Evolutionary conservation across 345 rosid species (phyloP), one percentile per base, ranked within the genome.

Genomic region (Theobroma cacao): DNA sequence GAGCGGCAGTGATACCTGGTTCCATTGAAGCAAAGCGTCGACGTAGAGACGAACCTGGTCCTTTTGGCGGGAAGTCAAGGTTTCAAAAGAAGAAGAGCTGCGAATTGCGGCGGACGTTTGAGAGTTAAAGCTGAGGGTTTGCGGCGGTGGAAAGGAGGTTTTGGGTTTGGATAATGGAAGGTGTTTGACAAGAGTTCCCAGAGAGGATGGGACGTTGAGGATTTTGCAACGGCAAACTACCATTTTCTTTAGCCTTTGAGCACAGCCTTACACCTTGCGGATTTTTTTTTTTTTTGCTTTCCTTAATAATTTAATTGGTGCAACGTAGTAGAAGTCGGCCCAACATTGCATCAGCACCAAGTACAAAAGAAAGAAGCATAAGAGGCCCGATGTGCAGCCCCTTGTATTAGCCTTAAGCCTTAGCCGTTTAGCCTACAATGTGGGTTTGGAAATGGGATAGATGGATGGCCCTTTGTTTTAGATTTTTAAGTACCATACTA

Each of bases 1-100:
- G n/a, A n/a, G n/a, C n/a, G n/a, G 0, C 17, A 74, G 72, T 20
- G 40, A 2, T 62, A 94, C 95, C 97, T 90, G 91, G 87, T 95
- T 95, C 98, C 95, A 95, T 7, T 90, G 88, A 20, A 91, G 95
- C 71, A 93, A 93, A 11, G 92, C 74, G 38, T 90, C 91, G 14
- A 95, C 89, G 64, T 90, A 95, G 52, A 85, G 86, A 78, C 45
- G 91, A 74, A 95, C 85, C 86, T 91, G 97, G 47, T 85, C 85
- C 62, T 86, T 86, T 80, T 93, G 98, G 76, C 14, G 79, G 15
- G 84, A 79, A 80, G 43, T 78, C 52, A 93, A 89, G 83, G 87
- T 78, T 79, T 85, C 86, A 80, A 90, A 87, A 75, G 76, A 60
- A 56, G 89, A 82, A 0, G 83, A 67, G 36, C 17, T 78, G 8